Evolutionary conservation across 108 stramenopile genomes (phyloP), one percentile per base, ranked within the genome.

Genomic region (Nannochloropsis salina): DNA sequence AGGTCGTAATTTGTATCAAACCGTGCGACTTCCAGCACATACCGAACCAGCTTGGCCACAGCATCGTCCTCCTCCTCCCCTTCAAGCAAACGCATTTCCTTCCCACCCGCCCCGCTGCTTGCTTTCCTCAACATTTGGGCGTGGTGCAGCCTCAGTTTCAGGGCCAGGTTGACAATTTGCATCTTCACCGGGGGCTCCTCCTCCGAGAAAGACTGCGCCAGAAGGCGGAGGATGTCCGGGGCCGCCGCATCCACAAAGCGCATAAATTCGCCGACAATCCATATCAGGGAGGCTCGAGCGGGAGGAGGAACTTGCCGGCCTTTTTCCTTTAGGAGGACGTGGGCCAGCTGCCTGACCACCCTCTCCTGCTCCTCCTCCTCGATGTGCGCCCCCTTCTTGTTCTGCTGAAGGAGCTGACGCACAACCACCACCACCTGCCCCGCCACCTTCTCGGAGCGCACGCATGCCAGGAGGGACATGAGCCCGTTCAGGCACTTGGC

Each of bases 1-100:
- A 98, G 94, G 92, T 99, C 97, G 74, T 93, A 94, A 79, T 94
- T 84, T 9, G 94, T 90, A 90, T 99, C 99, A 79, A 95, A 90
- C 21, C 96, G 92, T 40, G 95, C 96, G 92, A 99, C 91, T 21
- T 98, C 94, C 82, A 99, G 88, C 82, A 99, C 94, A 82, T 95
- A 96, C 83, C 96, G 94, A 81, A 95, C 93, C 9, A 98, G 61
- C 10, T 87, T 88, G 61, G 61, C n/a, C 6, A 74, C 61, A n/a
- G 61, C 61, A 74, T 74, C 8, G 20, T 74, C 61, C 21, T 44
- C 51, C 61, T 74, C 61, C n/a, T 74, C 61, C n/a, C n/a, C 6
- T 74, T 74, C 61, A 15, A 74, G 20, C n/a, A n/a, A 15, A 15
- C n/a, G 61, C 61, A 74, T n/a, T 74, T n/a, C 61, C n/a, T n/a